These are phyloP conservation scores for Fusarium torreyae DNA, from an alignment of 2,329 filamentous ascomycete genomes.

Conservation along the genomic window DNA sequence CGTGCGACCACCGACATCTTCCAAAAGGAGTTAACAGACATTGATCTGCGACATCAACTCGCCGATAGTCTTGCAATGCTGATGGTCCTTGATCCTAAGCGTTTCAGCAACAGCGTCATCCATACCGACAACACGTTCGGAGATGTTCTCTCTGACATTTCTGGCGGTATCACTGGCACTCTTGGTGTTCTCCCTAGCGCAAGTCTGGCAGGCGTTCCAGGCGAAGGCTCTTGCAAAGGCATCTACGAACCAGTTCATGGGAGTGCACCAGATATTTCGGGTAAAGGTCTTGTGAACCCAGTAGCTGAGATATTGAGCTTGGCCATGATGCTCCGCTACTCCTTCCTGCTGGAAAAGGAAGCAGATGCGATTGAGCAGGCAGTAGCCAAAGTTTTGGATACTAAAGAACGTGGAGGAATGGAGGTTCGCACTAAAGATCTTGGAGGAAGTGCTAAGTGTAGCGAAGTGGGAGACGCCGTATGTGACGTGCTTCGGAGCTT, in stretches of 20 bases:
- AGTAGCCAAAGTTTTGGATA: constrained; percentile 75
- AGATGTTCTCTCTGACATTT: constrained; percentile 63
- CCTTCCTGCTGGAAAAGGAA: constrained; percentile 72
- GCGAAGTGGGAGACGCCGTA: constrained; percentile 76
- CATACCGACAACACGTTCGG: constrained; percentile 65
- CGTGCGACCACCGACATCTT: constrained; percentile 59
- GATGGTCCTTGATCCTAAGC: constrained; percentile 62
- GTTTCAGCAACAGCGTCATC: constrained; percentile 63
- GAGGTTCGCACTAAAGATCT: constrained; percentile 76
- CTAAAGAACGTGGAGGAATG: constrained; percentile 54
- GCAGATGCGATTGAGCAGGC: constrained; percentile 76
- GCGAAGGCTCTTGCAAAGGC: constrained; percentile 68
- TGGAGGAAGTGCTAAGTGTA: constrained; percentile 73
- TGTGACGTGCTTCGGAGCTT: constrained; percentile 15
- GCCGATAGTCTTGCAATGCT: constrained; percentile 65
- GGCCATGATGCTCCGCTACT: constrained; percentile 83
- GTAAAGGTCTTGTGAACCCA: constrained; percentile 80
- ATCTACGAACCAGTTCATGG: constrained; percentile 86
- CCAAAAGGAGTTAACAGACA: constrained; percentile 59
- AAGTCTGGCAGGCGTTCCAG: constrained; percentile 60
- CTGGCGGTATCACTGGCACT: constrained; percentile 62
- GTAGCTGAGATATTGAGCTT: constrained; percentile 79
- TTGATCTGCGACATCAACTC: constrained; percentile 62
- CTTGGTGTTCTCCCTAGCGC: constrained; percentile 63
- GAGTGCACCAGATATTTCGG: constrained; percentile 80